Evolutionary conservation across 805 yeast species (phyloP).

Genomic region (Pichia ethanolica): DNA sequence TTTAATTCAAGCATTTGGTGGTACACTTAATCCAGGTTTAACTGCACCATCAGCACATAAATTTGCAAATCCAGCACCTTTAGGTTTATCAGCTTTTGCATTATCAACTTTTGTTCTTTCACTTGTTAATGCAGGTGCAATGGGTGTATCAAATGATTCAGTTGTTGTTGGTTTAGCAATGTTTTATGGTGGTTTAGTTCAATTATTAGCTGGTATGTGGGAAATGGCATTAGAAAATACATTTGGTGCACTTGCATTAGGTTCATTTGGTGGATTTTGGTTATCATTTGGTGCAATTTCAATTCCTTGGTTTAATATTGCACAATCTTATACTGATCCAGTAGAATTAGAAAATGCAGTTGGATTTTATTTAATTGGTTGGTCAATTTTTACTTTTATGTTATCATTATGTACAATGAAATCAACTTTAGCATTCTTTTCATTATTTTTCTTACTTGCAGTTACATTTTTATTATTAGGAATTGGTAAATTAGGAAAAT

Average conservation of each 20-base stretch:
- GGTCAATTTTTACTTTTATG: constrained; percentile 58
- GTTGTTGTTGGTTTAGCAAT: constrained; percentile 59
- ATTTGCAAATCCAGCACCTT: constrained; percentile 70
- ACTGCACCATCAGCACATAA: constrained; percentile 50
- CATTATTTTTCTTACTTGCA: constrained; percentile 46
- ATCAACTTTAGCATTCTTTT: constrained; percentile 44
- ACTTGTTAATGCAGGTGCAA: constrained; percentile 54
- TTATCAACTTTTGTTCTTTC: constrained; percentile 61
- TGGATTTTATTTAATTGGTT: constrained; percentile 54
- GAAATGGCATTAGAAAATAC: constrained; percentile 72
- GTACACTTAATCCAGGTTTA: constrained; percentile 69
- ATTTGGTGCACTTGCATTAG: constrained; percentile 60
- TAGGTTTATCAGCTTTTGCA: constrained; percentile 68
- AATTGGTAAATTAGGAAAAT: constrained; percentile 45
- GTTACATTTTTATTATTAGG: constrained; percentile 46
- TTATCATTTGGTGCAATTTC: constrained; percentile 61
- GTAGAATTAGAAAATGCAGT: constrained; percentile 41
- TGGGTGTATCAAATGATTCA: constrained; percentile 56
- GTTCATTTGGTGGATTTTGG: constrained; percentile 71
- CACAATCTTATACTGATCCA: constrained; percentile 39
- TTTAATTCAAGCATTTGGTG: constrained; percentile 66
- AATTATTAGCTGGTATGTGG: constrained; percentile 67
- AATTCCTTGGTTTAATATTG: constrained; percentile 51
- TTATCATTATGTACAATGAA: constrained; percentile 51
- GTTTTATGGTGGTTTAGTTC: constrained; percentile 69